Evolutionary conservation across 2,329 filamentous ascomycete genomes (phyloP).

Genomic region (Aspergillus hortae): DNA sequence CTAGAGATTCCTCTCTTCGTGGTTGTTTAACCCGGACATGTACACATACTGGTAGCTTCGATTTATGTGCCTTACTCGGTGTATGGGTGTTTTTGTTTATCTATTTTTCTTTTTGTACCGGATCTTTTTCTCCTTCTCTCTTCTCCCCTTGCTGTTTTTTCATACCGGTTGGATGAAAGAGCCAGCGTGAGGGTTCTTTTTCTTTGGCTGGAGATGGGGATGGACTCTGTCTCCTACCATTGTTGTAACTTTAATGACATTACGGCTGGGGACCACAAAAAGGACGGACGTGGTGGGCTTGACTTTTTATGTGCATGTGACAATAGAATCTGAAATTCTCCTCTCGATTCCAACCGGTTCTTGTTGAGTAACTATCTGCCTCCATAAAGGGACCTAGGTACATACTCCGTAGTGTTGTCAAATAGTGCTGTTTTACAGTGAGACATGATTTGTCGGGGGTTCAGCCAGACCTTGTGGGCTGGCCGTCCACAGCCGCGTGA

Average conservation of each 20-base stretch:
- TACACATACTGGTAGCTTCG: constrained; percentile 36
- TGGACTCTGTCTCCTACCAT: constrained; percentile 28
- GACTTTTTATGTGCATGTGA: constrained; percentile 29
- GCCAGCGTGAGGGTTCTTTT: not conserved
- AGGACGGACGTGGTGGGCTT: constrained; percentile 29
- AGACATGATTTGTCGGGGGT: not conserved
- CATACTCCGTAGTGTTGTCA: too few relatives aligned
- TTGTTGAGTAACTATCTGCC: too few relatives aligned
- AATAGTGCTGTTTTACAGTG: constrained; percentile 3
- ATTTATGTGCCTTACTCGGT: constrained; percentile 25
- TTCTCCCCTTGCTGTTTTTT: constrained; percentile 17
- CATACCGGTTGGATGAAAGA: constrained; percentile 6
- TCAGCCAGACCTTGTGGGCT: not conserved
- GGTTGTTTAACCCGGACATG: constrained; percentile 26
- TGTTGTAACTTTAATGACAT: constrained; percentile 38
- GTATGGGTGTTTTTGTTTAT: constrained; percentile 32
- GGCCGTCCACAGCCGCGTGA: too few relatives aligned
- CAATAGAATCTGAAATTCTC: constrained; percentile 41
- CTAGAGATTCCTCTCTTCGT: constrained; percentile 25
- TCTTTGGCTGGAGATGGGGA: constrained; percentile 21
- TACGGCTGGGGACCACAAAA: constrained; percentile 34
- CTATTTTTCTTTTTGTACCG: constrained; percentile 14
- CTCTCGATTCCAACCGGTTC: constrained; percentile 27
- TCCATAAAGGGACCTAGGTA: too few relatives aligned
- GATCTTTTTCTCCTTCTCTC: constrained; percentile 24